These are phyloP conservation scores for Colletotrichum sansevieriae DNA, from an alignment of 2,329 filamentous ascomycete genomes.

Conservation along the genomic window DNA sequence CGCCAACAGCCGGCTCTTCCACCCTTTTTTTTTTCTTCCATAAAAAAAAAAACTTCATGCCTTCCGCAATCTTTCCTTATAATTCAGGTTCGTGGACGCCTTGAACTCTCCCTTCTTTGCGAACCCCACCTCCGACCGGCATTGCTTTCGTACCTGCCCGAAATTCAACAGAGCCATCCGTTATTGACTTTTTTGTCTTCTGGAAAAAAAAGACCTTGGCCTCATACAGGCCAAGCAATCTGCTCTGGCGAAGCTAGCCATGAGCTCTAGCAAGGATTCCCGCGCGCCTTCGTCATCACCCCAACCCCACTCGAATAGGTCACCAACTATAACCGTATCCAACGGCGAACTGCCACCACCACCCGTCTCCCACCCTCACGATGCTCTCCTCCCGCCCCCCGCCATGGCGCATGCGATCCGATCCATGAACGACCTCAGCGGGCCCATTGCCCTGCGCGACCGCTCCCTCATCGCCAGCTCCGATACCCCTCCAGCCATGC, in stretches of 20 bases:
- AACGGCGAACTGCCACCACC: slow-evolving; percentile 43
- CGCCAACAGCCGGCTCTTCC: slow-evolving; percentile 21
- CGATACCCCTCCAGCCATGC: slow-evolving; percentile 68
- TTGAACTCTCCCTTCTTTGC: not conserved
- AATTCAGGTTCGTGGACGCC: slow-evolving; percentile 36
- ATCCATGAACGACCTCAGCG: slow-evolving; percentile 58
- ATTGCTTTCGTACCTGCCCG: not conserved
- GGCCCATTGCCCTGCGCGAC: slow-evolving; percentile 47
- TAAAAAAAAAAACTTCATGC: slow-evolving; percentile 22
- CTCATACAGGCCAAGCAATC: slow-evolving; percentile 55
- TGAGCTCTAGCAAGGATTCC: slow-evolving; percentile 52
- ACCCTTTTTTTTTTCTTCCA: not conserved
- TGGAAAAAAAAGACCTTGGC: slow-evolving; percentile 42
- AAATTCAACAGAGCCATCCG: not conserved
- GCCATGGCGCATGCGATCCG: slow-evolving; percentile 57
- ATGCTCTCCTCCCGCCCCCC: slow-evolving; percentile 47
- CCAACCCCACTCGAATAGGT: slow-evolving; percentile 46
- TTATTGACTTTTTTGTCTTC: slow-evolving; percentile 30
- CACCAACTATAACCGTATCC: slow-evolving; percentile 15
- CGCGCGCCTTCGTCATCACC: slow-evolving; percentile 45
- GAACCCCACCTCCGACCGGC: no score
- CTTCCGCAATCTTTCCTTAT: slow-evolving; percentile 39
- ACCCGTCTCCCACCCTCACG: slow-evolving; percentile 47
- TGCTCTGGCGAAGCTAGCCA: slow-evolving; percentile 59
- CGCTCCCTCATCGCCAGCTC: slow-evolving; percentile 44